phyloP scores from a whole-genome alignment of 164 flowering plant species.

The Piper betle region DNA sequence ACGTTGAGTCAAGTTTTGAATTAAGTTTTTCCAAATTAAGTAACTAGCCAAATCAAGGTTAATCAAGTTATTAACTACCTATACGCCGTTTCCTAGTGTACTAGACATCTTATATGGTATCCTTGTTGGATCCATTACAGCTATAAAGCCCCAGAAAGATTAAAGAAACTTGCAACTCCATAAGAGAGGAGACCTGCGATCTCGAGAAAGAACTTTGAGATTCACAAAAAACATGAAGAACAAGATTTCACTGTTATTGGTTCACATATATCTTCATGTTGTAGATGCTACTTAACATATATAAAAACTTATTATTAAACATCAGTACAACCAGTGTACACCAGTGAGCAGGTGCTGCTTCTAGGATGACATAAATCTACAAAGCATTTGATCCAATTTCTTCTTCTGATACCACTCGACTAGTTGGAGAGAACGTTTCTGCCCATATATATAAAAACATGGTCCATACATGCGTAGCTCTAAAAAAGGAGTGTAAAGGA shows the following conservation, averaged over 20 bases:
- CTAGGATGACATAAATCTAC: no score
- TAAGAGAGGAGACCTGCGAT: not conserved
- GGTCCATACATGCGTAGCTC: not conserved
- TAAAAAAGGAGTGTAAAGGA: not conserved
- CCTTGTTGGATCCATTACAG: conserved; percentile 4
- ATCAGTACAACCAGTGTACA: no score
- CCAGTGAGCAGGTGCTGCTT: no score
- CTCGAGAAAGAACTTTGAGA: not conserved
- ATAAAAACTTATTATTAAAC: no score
- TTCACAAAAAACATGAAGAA: not conserved
- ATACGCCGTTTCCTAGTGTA: conserved; percentile 1
- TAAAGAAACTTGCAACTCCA: not conserved
- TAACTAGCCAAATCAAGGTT: no score
- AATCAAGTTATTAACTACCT: no score
- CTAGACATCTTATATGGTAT: conserved; percentile 1
- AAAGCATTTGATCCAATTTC: not conserved
- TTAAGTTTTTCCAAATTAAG: no score
- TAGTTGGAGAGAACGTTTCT: not conserved
- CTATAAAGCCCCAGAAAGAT: not conserved
- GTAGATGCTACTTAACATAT: no score
- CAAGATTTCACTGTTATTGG: not conserved
- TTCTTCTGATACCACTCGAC: no score
- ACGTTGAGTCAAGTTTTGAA: no score
- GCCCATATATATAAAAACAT: not conserved
- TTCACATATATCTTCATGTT: no score